Base-by-base conservation (phyloP, 2,329 filamentous ascomycete genomes). In the Geosmithia morbida region DNA sequence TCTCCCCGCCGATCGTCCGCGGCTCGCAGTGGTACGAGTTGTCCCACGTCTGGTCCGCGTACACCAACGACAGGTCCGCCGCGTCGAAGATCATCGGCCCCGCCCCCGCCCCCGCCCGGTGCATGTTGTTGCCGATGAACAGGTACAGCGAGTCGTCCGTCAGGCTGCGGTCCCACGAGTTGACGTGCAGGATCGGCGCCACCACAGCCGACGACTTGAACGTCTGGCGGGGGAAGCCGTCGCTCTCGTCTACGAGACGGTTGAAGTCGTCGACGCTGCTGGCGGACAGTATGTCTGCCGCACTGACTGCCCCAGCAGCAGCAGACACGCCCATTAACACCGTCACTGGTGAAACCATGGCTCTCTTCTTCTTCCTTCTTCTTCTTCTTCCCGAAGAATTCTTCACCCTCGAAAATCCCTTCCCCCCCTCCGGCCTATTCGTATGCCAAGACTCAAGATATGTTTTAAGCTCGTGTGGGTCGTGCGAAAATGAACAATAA, bases 51-150 rank as follows among this genome's bases (percentile, higher is more conserved):
- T 61, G 60, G 41, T 66, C 59, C 47, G 61, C 61, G 48, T 66
- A 66, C 2, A 66, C 58, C 2, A 66, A 58, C 41, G 60, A 64
- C 19, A 66, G 56, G 44, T 66, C 63, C 20, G 53, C 52, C 19
- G 56, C 55, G 46, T 59, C 57, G 45, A 64, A 53, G 29, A 66
- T 64, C 54, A 65, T 58, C 18, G 63, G 63, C 11, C 58, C 60
- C 13, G 22, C 43, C 56, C 54, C 45, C 48, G 19, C 30, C 20
- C 44, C 54, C 41, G 53, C 52, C 14, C 49, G 40, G 19, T 48
- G 51, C 42, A 53, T 60, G 41, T 50, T 52, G 41, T 52, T 53
- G 19, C 57, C 59, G 20, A 66, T 48, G 50, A 66, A 66, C 43
- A 66, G 57, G 51, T 60, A 60, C 1, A 52, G 54, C 10, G 59